Conservation (phyloP, 2,329 filamentous ascomycete species). For the Fusarium newnesense region DNA sequence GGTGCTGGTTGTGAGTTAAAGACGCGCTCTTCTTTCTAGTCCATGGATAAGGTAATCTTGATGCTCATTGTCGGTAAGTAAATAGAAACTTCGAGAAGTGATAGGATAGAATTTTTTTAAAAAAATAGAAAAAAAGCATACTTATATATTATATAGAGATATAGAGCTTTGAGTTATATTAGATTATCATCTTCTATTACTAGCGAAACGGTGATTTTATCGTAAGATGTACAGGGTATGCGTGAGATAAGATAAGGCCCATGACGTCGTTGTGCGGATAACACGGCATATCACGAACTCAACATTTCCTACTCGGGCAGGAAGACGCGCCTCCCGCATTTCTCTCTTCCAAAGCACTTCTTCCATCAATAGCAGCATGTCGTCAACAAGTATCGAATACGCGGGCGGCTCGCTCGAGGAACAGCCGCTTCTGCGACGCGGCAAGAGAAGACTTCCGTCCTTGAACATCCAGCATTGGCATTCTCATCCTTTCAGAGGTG, state of each 20-base stretch:
- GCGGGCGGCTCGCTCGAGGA: not conserved
- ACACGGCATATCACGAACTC: not conserved
- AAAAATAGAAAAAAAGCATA: too few relatives aligned
- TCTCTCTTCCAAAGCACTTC: fast-evolving
- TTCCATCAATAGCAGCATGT: fast-evolving
- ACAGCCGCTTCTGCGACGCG: not conserved
- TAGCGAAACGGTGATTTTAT: fast-evolving
- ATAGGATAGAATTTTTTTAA: too few relatives aligned
- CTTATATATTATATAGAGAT: too few relatives aligned
- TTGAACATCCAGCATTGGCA: constrained; percentile 19
- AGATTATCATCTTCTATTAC: fast-evolving
- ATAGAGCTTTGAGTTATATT: too few relatives aligned
- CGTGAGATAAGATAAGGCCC: not conserved
- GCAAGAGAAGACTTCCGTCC: not conserved
- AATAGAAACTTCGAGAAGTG: too few relatives aligned
- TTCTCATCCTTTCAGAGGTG: not conserved
- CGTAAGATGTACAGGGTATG: not conserved
- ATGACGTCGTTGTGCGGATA: not conserved
- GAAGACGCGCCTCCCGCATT: fast-evolving
- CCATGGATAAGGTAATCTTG: too few relatives aligned
- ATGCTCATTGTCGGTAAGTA: too few relatives aligned
- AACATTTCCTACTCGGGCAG: fast-evolving
- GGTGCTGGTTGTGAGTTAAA: too few relatives aligned
- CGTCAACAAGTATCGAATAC: fast-evolving
- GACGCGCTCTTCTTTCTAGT: too few relatives aligned